Base-by-base conservation (phyloP, 805 yeast genomes). In the Pichia nanzhaoensis region DNA sequence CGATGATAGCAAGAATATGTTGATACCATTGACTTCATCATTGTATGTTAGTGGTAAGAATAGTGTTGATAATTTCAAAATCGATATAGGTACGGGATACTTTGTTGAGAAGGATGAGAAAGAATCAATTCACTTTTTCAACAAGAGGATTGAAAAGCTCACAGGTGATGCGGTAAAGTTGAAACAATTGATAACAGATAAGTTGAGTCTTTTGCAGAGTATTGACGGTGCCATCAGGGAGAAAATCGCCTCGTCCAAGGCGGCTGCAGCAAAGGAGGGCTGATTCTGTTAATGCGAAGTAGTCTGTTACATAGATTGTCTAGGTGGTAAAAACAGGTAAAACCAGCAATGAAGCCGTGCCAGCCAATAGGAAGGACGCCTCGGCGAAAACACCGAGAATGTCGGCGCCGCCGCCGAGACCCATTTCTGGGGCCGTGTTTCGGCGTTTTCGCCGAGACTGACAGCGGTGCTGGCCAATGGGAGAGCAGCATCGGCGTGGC, bases 41-140 rank as follows among this genome's bases (percentile, higher is more conserved):
- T 68, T 93, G 34, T 93, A 93, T 54, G 83, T 93, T 22, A 95
- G 96, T 4, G 99, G 98, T 2, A 75, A 70, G 44, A 73, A 86
- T 42, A 70, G 72, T 37, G 74, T 74, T 42, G 74, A 81, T 48
- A 79, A 74, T 47, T 93, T 83, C 56, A 70, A 93, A 60, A 96
- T 93, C 9, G 99, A 93, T 60, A 82, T 93, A 21, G 99, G 99
- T 31, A 93, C 99, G 0, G 98, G 98, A 2, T 93, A 93, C 61
- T 93, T 76, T 60, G 90, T 89, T 16, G 96, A 88, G 59, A 93
- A 93, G 64, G 64, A 64, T 40, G 76, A 78, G 0, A 67, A 68
- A 7, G 88, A 84, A 39, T 83, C 96, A 1, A 69, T 77, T 50
- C 64, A 61, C 44, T 91, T 88, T 57, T 91, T 87, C 62, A 75